Conservation (phyloP, 1,284 basidiomycete species). For the Apiotrichum montevideense region DNA sequence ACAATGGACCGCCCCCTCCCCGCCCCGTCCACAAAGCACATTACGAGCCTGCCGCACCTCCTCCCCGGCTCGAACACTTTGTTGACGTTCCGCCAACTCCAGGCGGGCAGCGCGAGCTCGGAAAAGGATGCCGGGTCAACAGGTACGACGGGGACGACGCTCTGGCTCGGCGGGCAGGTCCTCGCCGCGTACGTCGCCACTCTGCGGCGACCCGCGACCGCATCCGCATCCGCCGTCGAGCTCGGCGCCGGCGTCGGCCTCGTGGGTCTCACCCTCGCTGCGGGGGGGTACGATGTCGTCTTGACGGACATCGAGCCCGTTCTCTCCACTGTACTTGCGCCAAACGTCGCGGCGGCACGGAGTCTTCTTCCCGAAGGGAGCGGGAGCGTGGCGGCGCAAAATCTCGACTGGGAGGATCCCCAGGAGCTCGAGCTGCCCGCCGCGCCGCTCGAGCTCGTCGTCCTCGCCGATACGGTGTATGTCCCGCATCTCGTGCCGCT, state of each 20-base stretch:
- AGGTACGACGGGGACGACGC: conserved; percentile 69
- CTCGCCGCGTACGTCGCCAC: conserved; percentile 56
- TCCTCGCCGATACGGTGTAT: conserved; percentile 82
- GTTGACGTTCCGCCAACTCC: too few species aligned
- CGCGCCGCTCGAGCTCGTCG: conserved; percentile 60
- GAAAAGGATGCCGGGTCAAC: background rate
- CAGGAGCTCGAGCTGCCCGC: conserved; percentile 39
- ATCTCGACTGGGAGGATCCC: conserved; percentile 26
- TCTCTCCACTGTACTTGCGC: conserved; percentile 59
- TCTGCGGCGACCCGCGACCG: conserved; percentile 5
- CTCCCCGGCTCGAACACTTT: too few species aligned
- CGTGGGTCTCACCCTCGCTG: conserved; percentile 62
- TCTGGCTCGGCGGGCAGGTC: conserved; percentile 78
- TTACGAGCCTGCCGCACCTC: conserved; percentile 24
- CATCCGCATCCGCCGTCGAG: conserved; percentile 54
- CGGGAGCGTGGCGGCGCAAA: too few species aligned
- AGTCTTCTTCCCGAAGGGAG: background rate
- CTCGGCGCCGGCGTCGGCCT: conserved; percentile 77
- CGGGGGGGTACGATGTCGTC: conserved; percentile 67
- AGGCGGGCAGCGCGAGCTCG: too few species aligned
- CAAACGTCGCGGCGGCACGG: conserved; percentile 54
- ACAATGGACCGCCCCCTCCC: conserved; percentile 53
- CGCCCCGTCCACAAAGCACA: conserved; percentile 27
- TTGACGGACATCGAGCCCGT: conserved; percentile 72
- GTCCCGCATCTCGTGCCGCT: conserved; percentile 58